phyloP scores from a whole-genome alignment of 495 filamentous ascomycete species.

The Tuber microsphaerosporum region DNA sequence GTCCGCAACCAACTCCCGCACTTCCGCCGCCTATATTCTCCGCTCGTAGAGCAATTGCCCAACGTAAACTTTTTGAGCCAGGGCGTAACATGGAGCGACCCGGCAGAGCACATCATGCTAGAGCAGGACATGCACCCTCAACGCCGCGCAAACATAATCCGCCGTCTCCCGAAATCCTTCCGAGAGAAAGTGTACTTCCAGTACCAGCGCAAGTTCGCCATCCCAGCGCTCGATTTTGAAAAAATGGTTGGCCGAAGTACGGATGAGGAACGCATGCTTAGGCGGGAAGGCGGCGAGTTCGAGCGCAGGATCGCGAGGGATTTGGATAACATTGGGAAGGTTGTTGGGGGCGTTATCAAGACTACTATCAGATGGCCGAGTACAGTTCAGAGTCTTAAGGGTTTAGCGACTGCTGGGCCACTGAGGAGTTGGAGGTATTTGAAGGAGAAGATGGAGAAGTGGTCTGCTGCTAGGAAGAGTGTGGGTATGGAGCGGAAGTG shows the following conservation, averaged over 20 bases:
- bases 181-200: slow-evolving; percentile 83
- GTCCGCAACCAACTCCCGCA: slow-evolving; percentile 82
- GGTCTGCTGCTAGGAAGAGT: slow-evolving; percentile 46
- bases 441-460: slow-evolving; percentile 74
- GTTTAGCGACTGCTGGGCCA: slow-evolving; percentile 66
- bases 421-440: slow-evolving; percentile 65
- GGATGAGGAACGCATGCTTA: slow-evolving; percentile 65
- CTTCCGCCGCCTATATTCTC: slow-evolving; percentile 82
- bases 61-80: slow-evolving; percentile 61
- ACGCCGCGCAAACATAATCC: slow-evolving; percentile 89
- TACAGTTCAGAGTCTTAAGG: slow-evolving; percentile 75
- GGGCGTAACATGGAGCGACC: slow-evolving; percentile 49
- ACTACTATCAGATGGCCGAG: slow-evolving; percentile 88
- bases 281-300: slow-evolving; percentile 71
- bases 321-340: slow-evolving; percentile 55
- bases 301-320: slow-evolving; percentile 72
- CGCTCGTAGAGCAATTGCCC: slow-evolving; percentile 79
- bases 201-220: slow-evolving; percentile 81
- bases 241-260: slow-evolving; percentile 64
- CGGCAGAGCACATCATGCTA: slow-evolving; percentile 51
- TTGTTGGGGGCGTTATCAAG: slow-evolving; percentile 66
- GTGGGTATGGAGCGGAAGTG: background rate
- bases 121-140: slow-evolving; percentile 85
- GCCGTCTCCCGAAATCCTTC: slow-evolving; percentile 81
- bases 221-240: slow-evolving; percentile 74